These are phyloP conservation scores for Myochromella boudieri DNA, from an alignment of 768 basidiomycete species.

Conservation along the genomic window DNA sequence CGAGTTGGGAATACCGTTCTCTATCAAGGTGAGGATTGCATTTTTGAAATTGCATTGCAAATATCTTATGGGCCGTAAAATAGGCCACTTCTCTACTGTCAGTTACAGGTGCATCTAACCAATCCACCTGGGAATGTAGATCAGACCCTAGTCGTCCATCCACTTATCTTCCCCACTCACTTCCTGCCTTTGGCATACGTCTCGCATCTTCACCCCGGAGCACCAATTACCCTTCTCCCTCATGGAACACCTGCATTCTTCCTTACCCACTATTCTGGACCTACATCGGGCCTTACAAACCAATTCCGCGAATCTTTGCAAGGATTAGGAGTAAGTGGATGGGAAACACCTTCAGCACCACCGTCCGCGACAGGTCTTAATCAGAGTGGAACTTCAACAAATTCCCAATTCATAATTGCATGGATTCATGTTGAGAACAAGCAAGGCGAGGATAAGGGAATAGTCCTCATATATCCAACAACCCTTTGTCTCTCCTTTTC, in stretches of 20 bases:
- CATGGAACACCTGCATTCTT: conserved; percentile 73
- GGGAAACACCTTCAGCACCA: conserved; percentile 31
- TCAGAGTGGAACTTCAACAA: conserved; percentile 7
- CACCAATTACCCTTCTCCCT: conserved; percentile 71
- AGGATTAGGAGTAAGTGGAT: conserved; percentile 62
- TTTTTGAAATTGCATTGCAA: background rate
- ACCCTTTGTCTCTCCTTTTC: conserved; percentile 50
- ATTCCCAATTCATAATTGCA: conserved; percentile 49
- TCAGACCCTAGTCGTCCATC: conserved; percentile 62
- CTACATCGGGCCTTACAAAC: conserved; percentile 55
- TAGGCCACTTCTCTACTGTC: conserved; percentile 64
- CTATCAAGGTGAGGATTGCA: conserved; percentile 41
- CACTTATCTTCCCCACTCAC: conserved; percentile 55
- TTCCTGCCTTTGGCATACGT: conserved; percentile 49
- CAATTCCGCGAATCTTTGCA: conserved; percentile 65
- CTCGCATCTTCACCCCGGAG: conserved; percentile 52
- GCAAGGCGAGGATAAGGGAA: conserved; percentile 79
- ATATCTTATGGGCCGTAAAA: background rate
- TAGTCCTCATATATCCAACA: conserved; percentile 72
- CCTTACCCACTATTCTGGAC: conserved; percentile 67
- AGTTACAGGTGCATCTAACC: conserved; percentile 54
- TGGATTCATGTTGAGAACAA: conserved; percentile 77
- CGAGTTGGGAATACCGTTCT: conserved; percentile 60
- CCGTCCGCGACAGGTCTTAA: background rate
- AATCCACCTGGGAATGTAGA: conserved; percentile 20